A percentile compares a stretch with the other conserved stretches of the same genome.
Conservation (phyloP, 225 moss, liverwort and hornwort genomes). For the Rhytidiadelphus loreus region DNA sequence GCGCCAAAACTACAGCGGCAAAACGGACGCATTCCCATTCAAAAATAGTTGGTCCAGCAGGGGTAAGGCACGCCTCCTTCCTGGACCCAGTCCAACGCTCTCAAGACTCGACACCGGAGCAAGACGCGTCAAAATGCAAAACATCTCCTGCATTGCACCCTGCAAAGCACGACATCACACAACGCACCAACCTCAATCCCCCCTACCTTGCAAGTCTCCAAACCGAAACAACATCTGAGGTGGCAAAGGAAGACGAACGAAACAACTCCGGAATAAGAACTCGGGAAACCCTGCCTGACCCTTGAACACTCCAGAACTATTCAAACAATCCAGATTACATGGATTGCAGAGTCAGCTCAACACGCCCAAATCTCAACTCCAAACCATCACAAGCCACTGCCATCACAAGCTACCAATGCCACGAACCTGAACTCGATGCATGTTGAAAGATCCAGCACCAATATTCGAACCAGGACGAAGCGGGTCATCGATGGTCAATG, state of each 20-base stretch:
- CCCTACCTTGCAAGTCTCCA: not conserved
- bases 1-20: constrained; percentile 3
- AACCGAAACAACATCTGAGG: not conserved
- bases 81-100: constrained; percentile 56
- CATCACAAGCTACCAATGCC: not conserved
- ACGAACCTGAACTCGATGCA: constrained; percentile 91
- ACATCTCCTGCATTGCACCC: constrained; percentile 86
- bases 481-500: constrained; percentile 94
- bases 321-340: not conserved
- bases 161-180: constrained; percentile 13
- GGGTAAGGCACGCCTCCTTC: constrained; percentile 49
- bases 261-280: not conserved
- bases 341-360: not conserved
- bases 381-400: not conserved
- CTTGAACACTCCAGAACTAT: not conserved
- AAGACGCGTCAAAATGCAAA: constrained; percentile 48
- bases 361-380: not conserved
- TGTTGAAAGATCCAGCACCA: constrained; percentile 94
- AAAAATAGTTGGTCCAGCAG: constrained; percentile 69
- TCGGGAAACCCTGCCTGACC: not conserved
- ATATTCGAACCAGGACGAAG: constrained; percentile 87
- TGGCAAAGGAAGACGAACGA: not conserved
- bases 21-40: constrained; percentile 6
- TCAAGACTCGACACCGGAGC: constrained; percentile 26
- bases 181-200: not conserved